Percentiles rank a stretch among this genome's conserved stretches.
Evolutionary conservation across 2,329 filamentous ascomycete species (phyloP).

Genomic region (Aspergillus alliaceus): DNA sequence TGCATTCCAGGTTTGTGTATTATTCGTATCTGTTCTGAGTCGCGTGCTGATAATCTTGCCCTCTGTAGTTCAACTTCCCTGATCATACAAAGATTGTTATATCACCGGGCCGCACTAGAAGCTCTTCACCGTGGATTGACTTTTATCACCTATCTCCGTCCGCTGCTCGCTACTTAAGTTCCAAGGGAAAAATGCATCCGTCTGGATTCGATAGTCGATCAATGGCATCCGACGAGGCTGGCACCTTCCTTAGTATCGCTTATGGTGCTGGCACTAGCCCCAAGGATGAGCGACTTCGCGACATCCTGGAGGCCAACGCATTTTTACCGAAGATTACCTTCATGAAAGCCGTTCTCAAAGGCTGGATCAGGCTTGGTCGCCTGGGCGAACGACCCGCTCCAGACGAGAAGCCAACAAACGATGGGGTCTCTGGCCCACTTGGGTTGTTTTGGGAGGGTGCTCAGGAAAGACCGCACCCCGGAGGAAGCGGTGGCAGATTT

Average conservation of each 20-base stretch:
- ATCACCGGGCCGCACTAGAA: constrained; percentile 39
- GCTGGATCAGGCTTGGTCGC: constrained; percentile 40
- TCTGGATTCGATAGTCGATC: constrained; percentile 45
- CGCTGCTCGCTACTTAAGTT: constrained; percentile 44
- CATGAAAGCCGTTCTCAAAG: constrained; percentile 41
- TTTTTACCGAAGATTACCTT: constrained; percentile 46
- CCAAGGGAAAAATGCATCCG: constrained; percentile 44
- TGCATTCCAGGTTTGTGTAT: constrained; percentile 42
- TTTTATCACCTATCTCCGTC: constrained; percentile 51
- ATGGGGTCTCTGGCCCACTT: constrained; percentile 10
- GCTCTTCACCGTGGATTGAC: constrained; percentile 45
- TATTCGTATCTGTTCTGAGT: background rate
- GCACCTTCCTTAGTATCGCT: constrained; percentile 42
- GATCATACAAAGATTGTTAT: constrained; percentile 54
- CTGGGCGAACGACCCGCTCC: constrained; percentile 35
- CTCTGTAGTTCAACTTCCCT: constrained; percentile 49
- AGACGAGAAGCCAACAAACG: background rate
- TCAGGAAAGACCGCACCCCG: constrained; percentile 39
- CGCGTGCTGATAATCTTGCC: background rate
- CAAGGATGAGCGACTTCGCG: constrained; percentile 38
- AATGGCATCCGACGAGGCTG: constrained; percentile 42
- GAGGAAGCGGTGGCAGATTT: constrained; percentile 50
- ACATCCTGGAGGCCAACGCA: constrained; percentile 46
- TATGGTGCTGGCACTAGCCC: constrained; percentile 34
- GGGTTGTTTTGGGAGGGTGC: constrained; percentile 44